Conservation (phyloP, 305 asterid species). For the Coffea humblotiana region DNA sequence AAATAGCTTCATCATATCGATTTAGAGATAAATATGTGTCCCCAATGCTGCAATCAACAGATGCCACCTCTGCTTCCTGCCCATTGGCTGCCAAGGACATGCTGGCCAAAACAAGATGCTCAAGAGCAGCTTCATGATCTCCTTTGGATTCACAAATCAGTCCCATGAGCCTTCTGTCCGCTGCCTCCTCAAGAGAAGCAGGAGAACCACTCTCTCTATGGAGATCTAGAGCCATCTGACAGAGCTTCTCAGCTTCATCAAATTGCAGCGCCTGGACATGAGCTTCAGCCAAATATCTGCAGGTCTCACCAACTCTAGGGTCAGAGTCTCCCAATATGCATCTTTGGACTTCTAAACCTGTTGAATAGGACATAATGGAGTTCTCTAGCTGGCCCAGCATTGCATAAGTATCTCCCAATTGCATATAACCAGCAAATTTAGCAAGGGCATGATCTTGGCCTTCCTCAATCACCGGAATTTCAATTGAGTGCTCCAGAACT, state of each 20-base stretch:
- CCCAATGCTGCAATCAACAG: constrained; percentile 82
- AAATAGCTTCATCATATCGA: constrained; percentile 81
- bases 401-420: constrained; percentile 82
- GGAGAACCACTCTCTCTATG: constrained; percentile 68
- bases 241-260: constrained; percentile 76
- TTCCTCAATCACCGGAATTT: constrained; percentile 67
- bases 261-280: constrained; percentile 85
- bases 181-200: constrained; percentile 82
- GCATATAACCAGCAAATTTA: constrained; percentile 92
- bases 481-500: constrained; percentile 59
- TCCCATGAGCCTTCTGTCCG: constrained; percentile 85
- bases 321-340: constrained; percentile 66
- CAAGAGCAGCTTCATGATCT: constrained; percentile 82
- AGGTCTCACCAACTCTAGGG: constrained; percentile 80
- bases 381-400: constrained; percentile 87
- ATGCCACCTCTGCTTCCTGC: constrained; percentile 81
- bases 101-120: constrained; percentile 90
- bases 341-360: constrained; percentile 80
- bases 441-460: constrained; percentile 94
- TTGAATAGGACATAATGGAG: constrained; percentile 57
- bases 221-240: constrained; percentile 77
- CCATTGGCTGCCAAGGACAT: constrained; percentile 89
- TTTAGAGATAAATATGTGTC: constrained; percentile 75
- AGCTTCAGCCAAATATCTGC: constrained; percentile 86
- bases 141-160: constrained; percentile 79